phyloP scores from a whole-genome alignment of 768 basidiomycete genomes.

The Punctularia strigosozonata region DNA sequence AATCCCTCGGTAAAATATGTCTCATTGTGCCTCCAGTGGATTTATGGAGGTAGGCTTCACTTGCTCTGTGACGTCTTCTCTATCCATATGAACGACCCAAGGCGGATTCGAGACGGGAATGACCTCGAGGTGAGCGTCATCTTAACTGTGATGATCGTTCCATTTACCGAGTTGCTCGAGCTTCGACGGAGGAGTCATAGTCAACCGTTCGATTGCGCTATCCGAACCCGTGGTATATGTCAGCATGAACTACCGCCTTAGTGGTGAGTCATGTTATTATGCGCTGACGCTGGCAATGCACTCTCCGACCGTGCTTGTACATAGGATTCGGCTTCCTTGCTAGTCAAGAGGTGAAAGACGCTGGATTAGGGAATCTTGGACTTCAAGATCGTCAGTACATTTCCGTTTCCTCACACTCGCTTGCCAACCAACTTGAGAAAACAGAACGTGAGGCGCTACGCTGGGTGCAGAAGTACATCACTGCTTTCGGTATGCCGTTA shows the following conservation, averaged over 20 bases:
- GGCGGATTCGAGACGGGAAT: conserved; percentile 7
- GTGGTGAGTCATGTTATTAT: neutral
- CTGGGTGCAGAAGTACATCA: conserved; percentile 31
- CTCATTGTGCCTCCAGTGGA: conserved; percentile 12
- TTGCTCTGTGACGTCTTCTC: neutral
- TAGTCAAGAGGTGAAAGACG: conserved; percentile 25
- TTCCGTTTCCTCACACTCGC: too few species aligned
- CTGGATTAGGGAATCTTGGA: conserved; percentile 34
- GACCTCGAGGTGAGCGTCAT: conserved; percentile 5
- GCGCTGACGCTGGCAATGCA: neutral
- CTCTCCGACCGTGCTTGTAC: neutral
- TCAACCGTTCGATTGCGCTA: conserved; percentile 13
- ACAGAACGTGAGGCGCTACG: conserved; percentile 28
- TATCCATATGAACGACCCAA: neutral
- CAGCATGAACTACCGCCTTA: conserved; percentile 15
- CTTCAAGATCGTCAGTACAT: conserved; percentile 31
- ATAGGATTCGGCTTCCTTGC: conserved; percentile 30
- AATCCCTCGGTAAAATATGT: too few species aligned
- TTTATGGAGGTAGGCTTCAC: conserved; percentile 11
- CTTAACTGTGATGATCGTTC: neutral
- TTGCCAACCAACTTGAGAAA: too few species aligned
- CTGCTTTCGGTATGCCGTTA: conserved; percentile 21
- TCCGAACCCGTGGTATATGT: conserved; percentile 13
- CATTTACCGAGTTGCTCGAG: neutral
- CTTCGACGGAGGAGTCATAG: conserved; percentile 12